Conservation (phyloP, 2,329 filamentous ascomycete genomes). For the Ascochyta koolunga region DNA sequence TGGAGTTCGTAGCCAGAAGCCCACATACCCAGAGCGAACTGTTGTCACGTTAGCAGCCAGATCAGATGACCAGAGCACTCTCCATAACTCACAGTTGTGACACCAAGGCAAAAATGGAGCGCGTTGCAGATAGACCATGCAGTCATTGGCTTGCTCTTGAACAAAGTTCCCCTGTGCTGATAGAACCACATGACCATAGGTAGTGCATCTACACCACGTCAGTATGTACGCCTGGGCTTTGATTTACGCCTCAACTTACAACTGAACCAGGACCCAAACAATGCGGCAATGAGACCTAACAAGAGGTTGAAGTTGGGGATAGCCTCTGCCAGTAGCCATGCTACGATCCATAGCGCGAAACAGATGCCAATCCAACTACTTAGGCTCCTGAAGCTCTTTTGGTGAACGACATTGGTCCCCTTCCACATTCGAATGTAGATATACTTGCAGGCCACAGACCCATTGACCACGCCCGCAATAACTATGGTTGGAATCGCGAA, state of each 20-base stretch:
- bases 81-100: conserved; percentile 33
- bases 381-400: conserved; percentile 30
- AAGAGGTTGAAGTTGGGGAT: conserved; percentile 73
- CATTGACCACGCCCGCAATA: conserved; percentile 73
- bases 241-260: conserved; percentile 45
- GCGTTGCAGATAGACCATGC: conserved; percentile 53
- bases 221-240: background rate
- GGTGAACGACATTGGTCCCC: conserved; percentile 55
- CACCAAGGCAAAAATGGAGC: conserved; percentile 48
- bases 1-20: conserved; percentile 33
- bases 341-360: conserved; percentile 62
- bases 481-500: conserved; percentile 74
- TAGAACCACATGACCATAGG: conserved; percentile 56
- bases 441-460: conserved; percentile 69
- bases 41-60: background rate
- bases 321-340: conserved; percentile 71
- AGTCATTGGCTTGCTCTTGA: conserved; percentile 50
- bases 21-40: conserved; percentile 41
- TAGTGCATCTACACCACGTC: conserved; percentile 42
- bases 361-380: conserved; percentile 66
- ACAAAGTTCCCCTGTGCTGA: conserved; percentile 53
- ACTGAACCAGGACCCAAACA: conserved; percentile 73
- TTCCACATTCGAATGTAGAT: conserved; percentile 69
- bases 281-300: conserved; percentile 64
- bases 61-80: background rate